Conservation (phyloP, 1,139 yeast species). For the Blastobotrys indianensis region DNA sequence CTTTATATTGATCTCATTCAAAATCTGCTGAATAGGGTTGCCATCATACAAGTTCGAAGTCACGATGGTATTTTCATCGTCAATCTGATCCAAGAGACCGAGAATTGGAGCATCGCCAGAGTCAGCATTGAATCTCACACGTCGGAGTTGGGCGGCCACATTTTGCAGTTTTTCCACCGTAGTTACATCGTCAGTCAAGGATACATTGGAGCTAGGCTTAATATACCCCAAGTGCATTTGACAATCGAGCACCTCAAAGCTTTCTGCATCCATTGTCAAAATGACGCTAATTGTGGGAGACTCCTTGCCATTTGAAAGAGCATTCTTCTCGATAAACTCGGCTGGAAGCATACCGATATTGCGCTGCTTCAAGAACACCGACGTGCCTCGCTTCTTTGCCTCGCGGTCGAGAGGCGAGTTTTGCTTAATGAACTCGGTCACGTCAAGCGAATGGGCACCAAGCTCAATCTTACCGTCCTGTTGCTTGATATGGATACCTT, state of each 20-base stretch:
- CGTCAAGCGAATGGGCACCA: constrained; percentile 79
- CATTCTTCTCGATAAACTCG: constrained; percentile 51
- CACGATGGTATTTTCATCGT: constrained; percentile 74
- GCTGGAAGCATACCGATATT: constrained; percentile 63
- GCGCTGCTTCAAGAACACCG: constrained; percentile 87
- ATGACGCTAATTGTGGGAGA: constrained; percentile 74
- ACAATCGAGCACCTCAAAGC: constrained; percentile 68
- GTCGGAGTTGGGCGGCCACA: constrained; percentile 66
- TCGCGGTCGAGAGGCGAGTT: constrained; percentile 81
- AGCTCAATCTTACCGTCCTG: constrained; percentile 57
- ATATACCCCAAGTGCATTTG: constrained; percentile 72
- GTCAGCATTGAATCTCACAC: constrained; percentile 51
- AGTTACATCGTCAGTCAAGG: constrained; percentile 32
- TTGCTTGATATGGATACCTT: constrained; percentile 71
- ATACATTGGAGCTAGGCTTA: constrained; percentile 45
- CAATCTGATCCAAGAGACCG: constrained; percentile 71
- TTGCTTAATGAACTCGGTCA: constrained; percentile 60
- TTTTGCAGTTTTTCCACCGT: constrained; percentile 53
- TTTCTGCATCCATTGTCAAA: constrained; percentile 70
- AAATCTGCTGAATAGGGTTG: constrained; percentile 50
- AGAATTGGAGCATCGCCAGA: constrained; percentile 42
- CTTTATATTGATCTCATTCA: constrained; percentile 72
- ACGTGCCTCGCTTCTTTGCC: constrained; percentile 82
- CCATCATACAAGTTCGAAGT: constrained; percentile 69
- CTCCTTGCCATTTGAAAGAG: constrained; percentile 56